Base-by-base conservation (phyloP, 2,329 filamentous ascomycete species). In the Xylariaceae sp. region DNA sequence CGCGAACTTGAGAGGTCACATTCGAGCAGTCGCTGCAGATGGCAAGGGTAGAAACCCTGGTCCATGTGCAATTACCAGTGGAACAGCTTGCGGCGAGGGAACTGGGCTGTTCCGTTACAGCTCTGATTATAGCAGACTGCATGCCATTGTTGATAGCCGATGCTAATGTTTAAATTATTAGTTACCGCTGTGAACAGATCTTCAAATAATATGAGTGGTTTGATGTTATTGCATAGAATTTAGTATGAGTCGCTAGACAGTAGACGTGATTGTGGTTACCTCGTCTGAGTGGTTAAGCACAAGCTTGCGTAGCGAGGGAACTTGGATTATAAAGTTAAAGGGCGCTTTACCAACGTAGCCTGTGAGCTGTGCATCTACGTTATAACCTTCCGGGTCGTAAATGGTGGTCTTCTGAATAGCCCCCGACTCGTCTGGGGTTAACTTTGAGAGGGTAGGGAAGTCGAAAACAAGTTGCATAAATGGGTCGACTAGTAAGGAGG, bases 391-490 rank as follows among this genome's bases (percentile, higher is more conserved):
- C 17, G 36, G 37, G 21, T 60, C 57, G n/a, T 56, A 60, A 17
- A 37, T 28, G 3, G 34, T 14, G 2, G 57, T 45, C 12, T 37
- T 37, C 4, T 52, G 44, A n/a, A 60, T 41, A 4, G 39, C 34
- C 11, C 44, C 57, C 23, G 16, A 12, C n/a, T 23, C 19, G 12
- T 3, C 21, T 1, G 41, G 21, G n/a, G 34, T 45, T n/a, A 16
- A 21, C n/a, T 23, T 4, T 3, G 50, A 50, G 21, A 19, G 39
- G 3, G 59, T 40, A 17, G 59, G 55, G 21, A 61, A 61, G 19
- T 14, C 21, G 46, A 61, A 49, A 1, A 59, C 47, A 50, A 61
- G 23, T 28, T 61, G 54, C 16, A 53, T 49, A 24, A 61, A 61
- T 3, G 58, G 58, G 41, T 61, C 58, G 16, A 61, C 47, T 2